A percentile compares a stretch with the other conserved stretches of the same genome.
Conservation (phyloP, 1,284 basidiomycete genomes). For the Agaricales sp. region DNA sequence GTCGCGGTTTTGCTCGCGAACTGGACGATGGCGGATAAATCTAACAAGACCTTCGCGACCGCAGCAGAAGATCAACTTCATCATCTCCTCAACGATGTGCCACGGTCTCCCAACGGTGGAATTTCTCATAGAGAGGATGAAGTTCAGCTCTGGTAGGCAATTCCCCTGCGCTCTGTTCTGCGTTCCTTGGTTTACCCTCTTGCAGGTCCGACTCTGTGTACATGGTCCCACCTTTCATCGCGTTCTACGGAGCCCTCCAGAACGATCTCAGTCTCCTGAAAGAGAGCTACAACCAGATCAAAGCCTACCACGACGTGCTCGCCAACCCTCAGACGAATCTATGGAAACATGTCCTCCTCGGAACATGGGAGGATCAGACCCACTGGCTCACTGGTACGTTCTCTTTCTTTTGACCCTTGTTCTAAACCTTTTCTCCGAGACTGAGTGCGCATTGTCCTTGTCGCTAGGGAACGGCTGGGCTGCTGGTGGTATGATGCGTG, state of each 20-base stretch:
- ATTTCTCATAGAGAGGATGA: constrained; percentile 52
- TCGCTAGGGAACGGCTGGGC: constrained; percentile 60
- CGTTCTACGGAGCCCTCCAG: constrained; percentile 52
- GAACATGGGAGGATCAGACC: constrained; percentile 33
- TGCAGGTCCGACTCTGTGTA: constrained; percentile 50
- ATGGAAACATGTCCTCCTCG: constrained; percentile 45
- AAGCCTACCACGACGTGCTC: constrained; percentile 47
- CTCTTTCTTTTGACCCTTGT: constrained; percentile 20
- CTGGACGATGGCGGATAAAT: constrained; percentile 30
- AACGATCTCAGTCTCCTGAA: constrained; percentile 35
- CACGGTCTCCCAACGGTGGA: constrained; percentile 45
- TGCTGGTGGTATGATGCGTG: constrained; percentile 55
- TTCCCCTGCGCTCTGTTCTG: neutral
- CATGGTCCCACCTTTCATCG: constrained; percentile 75
- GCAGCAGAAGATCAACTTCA: constrained; percentile 47
- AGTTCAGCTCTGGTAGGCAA: constrained; percentile 40
- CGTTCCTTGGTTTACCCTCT: neutral
- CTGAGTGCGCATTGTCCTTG: too few relatives aligned
- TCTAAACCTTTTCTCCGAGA: neutral
- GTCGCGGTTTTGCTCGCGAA: constrained; percentile 52
- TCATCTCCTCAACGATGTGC: constrained; percentile 49
- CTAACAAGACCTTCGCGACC: constrained; percentile 30
- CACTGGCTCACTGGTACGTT: constrained; percentile 20
- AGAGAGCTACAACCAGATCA: constrained; percentile 56
- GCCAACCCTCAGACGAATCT: constrained; percentile 28